Evolutionary conservation across 345 rosid genomes (phyloP), one percentile per base, ranked within the genome.

Genomic region (Litchi chinensis): DNA sequence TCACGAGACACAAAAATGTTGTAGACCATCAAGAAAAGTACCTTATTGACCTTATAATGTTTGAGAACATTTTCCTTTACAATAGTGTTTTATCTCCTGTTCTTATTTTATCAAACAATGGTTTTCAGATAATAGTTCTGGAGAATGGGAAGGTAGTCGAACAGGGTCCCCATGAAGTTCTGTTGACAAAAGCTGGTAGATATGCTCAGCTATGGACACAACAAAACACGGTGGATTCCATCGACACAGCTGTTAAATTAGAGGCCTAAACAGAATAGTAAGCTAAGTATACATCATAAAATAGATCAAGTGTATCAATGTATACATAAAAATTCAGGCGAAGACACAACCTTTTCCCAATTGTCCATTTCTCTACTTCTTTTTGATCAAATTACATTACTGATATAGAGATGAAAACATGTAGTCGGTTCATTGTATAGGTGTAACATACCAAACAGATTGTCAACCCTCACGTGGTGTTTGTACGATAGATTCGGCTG

Each of bases 201-300:
- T 97, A 97, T 80, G 93, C 99, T 0, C 99, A 94, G 81, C 86
- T 94, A 16, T 97, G 99, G 99, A 81, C 89, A 41, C 99, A 94
- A 75, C 99, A 97, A 85, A 94, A 94, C 79, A 81, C 86, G 8
- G 79, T 83, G 19, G 98, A 96, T 87, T 79, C 87, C 70, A 68
- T 84, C 77, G 97, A 94, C 83, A 79, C 81, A 28, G 87, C 92
- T 74, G 21, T 83, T 70, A 89, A 90, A 82, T 65, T 85, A 78
- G 88, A 85, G 69, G 77, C 73, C 48, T 83, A 70, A 57, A 70
- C 24, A 21, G 13, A 60, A 50, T 73, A 63, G 50, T 59, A 65
- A 28, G 57, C 44, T 54, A 48, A 32, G 19, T 1, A 28, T 11
- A 32, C 16, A 4, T 28, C 11, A 60, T 54, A 74, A 77, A 68